Percentiles rank a stretch among this genome's conserved stretches.
Evolutionary conservation across 2,329 filamentous ascomycete genomes (phyloP).

Genomic region (Raffaelea ambrosiae): DNA sequence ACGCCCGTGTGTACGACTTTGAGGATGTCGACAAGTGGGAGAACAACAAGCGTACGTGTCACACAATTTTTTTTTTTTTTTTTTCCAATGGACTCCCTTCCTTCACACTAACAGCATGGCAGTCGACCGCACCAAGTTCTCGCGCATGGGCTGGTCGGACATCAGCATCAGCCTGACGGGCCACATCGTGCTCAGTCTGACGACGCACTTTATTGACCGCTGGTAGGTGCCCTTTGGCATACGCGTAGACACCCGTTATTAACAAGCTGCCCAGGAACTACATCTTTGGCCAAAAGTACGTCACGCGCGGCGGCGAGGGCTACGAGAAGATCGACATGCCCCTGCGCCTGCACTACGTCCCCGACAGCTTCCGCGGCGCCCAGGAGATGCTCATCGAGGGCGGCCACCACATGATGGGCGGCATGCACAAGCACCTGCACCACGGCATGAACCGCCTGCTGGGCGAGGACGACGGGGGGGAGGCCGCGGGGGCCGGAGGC

Average conservation of each 20-base stretch:
- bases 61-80: too few species aligned
- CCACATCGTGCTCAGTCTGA: slow-evolving; percentile 65
- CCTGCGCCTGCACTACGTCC: slow-evolving; percentile 13
- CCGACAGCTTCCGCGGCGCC: slow-evolving; percentile 11
- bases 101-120: slow-evolving; percentile 4
- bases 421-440: slow-evolving; percentile 24
- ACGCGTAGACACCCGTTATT: too few species aligned
- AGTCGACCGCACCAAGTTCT: slow-evolving; percentile 69
- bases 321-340: slow-evolving; percentile 33
- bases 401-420: slow-evolving; percentile 19
- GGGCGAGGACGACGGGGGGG: slow-evolving; percentile 7
- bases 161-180: slow-evolving; percentile 70
- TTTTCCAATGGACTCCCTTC: background rate
- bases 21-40: slow-evolving; percentile 69
- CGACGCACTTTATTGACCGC: slow-evolving; percentile 71
- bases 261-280: slow-evolving; percentile 52
- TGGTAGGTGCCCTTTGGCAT: slow-evolving; percentile 42
- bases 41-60: slow-evolving; percentile 65
- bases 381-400: slow-evolving; percentile 14
- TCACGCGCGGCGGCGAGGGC: slow-evolving; percentile 36
- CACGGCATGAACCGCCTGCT: slow-evolving; percentile 29
- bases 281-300: slow-evolving; percentile 77
- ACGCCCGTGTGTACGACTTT: slow-evolving; percentile 77
- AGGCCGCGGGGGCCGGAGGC: slow-evolving; percentile 13
- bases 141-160: slow-evolving; percentile 91